phyloP scores from a whole-genome alignment of 129 eudicot genomes.

The Flaveria sonorensis region DNA sequence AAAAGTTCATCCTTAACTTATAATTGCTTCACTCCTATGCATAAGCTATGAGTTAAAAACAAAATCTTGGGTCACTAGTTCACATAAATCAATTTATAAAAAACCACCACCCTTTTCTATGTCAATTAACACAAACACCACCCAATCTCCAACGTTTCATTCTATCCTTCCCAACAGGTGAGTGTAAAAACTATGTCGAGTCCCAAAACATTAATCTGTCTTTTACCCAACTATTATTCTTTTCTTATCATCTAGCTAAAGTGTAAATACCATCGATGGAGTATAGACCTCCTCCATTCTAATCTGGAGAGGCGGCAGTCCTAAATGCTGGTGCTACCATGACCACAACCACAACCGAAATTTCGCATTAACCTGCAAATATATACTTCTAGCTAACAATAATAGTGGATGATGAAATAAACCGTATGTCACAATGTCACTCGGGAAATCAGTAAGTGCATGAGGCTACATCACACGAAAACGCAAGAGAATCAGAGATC shows the following conservation, averaged over 20 bases:
- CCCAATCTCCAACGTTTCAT: conserved; percentile 4
- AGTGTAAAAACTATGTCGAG: background rate
- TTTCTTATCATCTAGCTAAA: background rate
- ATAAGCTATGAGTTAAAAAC: background rate
- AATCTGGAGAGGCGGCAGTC: background rate
- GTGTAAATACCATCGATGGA: background rate
- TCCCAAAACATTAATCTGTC: conserved; percentile 2
- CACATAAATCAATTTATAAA: conserved; percentile 3
- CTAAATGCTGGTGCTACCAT: conserved; percentile 11
- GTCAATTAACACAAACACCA: conserved; percentile 16
- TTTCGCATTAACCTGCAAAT: background rate
- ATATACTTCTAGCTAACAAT: conserved; percentile 7
- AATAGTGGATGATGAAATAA: background rate
- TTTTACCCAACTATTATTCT: conserved; percentile 11
- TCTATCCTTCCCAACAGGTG: conserved; percentile 11
- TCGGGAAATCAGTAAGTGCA: conserved; percentile 12
- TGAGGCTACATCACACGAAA: conserved; percentile 6
- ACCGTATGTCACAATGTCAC: background rate
- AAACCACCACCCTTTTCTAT: background rate
- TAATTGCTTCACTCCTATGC: background rate
- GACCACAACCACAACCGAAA: conserved; percentile 1
- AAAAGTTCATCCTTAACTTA: background rate
- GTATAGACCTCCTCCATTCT: background rate
- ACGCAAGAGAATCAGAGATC: conserved; percentile 27
- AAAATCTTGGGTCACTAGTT: conserved; percentile 4